Evolutionary conservation across 2,329 filamentous ascomycete species (phyloP), one percentile per base, ranked within the genome.

Genomic region (Corynespora cassiicola): DNA sequence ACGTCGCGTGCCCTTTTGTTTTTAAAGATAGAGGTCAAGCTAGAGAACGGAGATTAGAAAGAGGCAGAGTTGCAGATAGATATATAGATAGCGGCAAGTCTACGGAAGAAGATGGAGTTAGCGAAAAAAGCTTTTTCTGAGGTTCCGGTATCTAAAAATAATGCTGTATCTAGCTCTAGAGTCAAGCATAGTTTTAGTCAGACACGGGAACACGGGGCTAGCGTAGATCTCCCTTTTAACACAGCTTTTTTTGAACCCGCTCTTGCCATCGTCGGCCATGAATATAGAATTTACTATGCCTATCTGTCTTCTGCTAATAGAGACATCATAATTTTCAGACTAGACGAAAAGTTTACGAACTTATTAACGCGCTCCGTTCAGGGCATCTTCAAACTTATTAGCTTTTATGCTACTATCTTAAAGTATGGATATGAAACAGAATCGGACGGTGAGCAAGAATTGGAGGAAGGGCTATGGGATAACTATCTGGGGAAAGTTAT

Each of bases 71-170:
- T 48, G 23, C 49, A 54, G 37, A 46, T 54, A 19, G 28, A 30
- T 18, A 45, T 54, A 16, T 52, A 41, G 48, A 52, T 54, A 34
- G 50, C 47, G 20, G 51, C 49, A 26, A 52, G 37, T 25, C 31
- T 53, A 26, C 40, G 41, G 14, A 53, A 50, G 38, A 53, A 53
- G 31, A 40, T 42, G 29, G 47, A 50, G 28, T 29, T 53, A 17
- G 50, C 40, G 28, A 31, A 14, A 28, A 19, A 7, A 26, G 24
- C 42, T 16, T 41, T 41, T 41, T n/a, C 24, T 26, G 26, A 16
- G 15, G 27, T 12, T 26, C 23, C 22, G 8, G 32, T 26, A 36
- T 36, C 15, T 10, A 23, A 36, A 26, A 36, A n/a, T n/a, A n/a
- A n/a, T n/a, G n/a, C 32, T 26, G 16, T 23, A 20, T 36, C 32